Evolutionary conservation across 805 yeast genomes (phyloP).

Genomic region (Cyberlindnera mycetangii): DNA sequence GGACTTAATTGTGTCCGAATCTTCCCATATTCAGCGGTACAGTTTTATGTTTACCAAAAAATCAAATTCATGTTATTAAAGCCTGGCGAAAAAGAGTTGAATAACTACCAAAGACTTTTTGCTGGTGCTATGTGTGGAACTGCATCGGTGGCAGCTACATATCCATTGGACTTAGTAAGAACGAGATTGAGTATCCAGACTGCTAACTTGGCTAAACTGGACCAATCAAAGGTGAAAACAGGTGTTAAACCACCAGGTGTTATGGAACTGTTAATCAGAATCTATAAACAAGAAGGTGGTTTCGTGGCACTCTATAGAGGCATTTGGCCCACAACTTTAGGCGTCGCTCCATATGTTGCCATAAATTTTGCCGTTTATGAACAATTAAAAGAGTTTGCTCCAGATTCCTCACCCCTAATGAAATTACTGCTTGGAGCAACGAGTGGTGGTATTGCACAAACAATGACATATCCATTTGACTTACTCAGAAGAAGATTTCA

Average conservation of each 20-base stretch:
- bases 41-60: conserved; percentile 78
- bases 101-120: conserved; percentile 56
- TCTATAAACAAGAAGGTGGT: conserved; percentile 81
- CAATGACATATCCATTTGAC: conserved; percentile 88
- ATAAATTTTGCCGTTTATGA: conserved; percentile 91
- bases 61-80: conserved; percentile 42
- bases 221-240: conserved; percentile 38
- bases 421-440: conserved; percentile 78
- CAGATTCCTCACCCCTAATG: conserved; percentile 41
- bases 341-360: conserved; percentile 96
- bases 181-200: conserved; percentile 90
- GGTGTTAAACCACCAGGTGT: conserved; percentile 67
- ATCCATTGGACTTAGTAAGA: conserved; percentile 88
- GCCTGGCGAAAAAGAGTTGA: conserved; percentile 37
- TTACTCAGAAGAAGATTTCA: conserved; percentile 86
- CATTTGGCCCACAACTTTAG: conserved; percentile 82
- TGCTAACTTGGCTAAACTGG: conserved; percentile 51
- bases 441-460: conserved; percentile 87
- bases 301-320: conserved; percentile 77
- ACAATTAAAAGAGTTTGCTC: conserved; percentile 56
- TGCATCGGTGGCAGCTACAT: conserved; percentile 75
- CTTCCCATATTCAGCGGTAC: conserved; percentile 93
- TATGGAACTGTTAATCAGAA: conserved; percentile 48
- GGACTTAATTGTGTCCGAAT: conserved; percentile 86
- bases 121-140: conserved; percentile 85